Conservation (phyloP, 2,329 filamentous ascomycete genomes). For the Aureobasidium sp. region DNA sequence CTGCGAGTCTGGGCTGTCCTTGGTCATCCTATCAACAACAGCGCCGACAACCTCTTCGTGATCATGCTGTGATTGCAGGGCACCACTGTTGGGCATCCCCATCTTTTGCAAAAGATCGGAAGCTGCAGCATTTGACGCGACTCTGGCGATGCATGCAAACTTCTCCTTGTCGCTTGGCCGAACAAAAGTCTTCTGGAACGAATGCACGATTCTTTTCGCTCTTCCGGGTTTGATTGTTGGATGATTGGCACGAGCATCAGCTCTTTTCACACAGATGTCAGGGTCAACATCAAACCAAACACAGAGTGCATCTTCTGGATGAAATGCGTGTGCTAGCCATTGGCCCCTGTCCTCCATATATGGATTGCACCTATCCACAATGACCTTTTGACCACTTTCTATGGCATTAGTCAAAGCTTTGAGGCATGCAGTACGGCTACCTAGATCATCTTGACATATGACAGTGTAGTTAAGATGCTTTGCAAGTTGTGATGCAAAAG, state of each 20-base stretch:
- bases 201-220: conserved; percentile 11
- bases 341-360: conserved; percentile 1
- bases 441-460: conserved; percentile 17
- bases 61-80: not conserved
- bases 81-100: not conserved
- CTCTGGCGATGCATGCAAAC: conserved; percentile 13
- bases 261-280: conserved; percentile 11
- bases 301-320: not conserved
- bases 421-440: conserved; percentile 11
- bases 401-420: conserved; percentile 8
- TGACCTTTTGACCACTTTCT: not conserved
- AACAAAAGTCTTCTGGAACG: conserved; percentile 7
- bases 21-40: too few relatives aligned
- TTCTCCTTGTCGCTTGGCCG: conserved; percentile 5
- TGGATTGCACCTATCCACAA: conserved; percentile 17
- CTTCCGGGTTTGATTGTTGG: conserved; percentile 15
- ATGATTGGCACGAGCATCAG: conserved; percentile 15
- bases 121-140: conserved; percentile 8
- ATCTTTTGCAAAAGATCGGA: not conserved
- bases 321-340: conserved; percentile 14
- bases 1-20: too few relatives aligned
- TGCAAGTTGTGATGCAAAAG: conserved; percentile 3
- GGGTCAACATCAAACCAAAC: conserved; percentile 10
- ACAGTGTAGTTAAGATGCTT: not conserved
- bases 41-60: too few relatives aligned